Evolutionary conservation across 495 filamentous ascomycete genomes (phyloP), one percentile per base, ranked within the genome.

Genomic region (Penicillium tannophilum): DNA sequence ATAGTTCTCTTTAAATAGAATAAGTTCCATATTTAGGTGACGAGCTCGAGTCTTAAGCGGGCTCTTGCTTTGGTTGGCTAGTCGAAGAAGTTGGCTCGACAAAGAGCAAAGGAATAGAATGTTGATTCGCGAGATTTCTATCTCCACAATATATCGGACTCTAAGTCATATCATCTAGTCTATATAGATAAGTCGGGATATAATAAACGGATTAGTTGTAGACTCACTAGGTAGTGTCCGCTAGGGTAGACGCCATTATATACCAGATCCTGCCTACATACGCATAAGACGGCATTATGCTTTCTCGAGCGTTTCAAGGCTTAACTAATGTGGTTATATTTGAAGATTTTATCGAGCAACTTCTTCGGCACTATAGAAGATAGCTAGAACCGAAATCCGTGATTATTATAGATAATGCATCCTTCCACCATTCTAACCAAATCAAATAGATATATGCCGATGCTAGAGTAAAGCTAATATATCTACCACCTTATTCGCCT

Each of bases 1-100:
- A 66, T 66, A 49, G 55, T 17, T 9, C 17, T 62, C 11, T 57
- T 51, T 51, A 19, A 30, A 54, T 62, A 46, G 54, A 52, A 61
- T 33, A 33, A 64, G 55, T 60, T 63, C 56, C 56, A 63, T 62
- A 26, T 43, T 16, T 26, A 39, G 19, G 41, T 48, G 35, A 30
- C 54, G 9, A 60, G 10, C 20, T 56, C 42, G 0, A 60, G 33
- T 26, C 30, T 64, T 6, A 57, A 54, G 16, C 50, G 49, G 23
- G 53, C 58, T 20, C 58, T 64, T 57, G 12, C 14, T 6, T 60
- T 53, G 3, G 49, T 58, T 43, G 45, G 55, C 23, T 62, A 20
- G 55, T 58, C 60, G 4, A 62, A 62, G 33, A 62, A 58, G 23
- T 39, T 42, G 2, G 28, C 54, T 17, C 52, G 44, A 24, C 24